Percentiles rank a stretch among this genome's conserved stretches.
Evolutionary conservation across 2,329 filamentous ascomycete species (phyloP).

Genomic region (Xylariaceae sp.): DNA sequence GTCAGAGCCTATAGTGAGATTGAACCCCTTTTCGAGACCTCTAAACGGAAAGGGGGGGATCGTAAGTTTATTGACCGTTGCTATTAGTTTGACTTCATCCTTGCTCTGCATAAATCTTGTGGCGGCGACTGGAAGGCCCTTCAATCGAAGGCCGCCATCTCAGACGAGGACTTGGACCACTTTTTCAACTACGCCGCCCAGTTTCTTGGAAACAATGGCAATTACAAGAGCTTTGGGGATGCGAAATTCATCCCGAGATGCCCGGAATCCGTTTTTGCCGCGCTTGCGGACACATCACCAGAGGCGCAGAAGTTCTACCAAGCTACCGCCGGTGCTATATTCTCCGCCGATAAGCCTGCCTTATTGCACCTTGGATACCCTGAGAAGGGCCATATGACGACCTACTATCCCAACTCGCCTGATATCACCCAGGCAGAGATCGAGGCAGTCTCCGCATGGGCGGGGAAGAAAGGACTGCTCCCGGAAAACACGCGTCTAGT

Average conservation of each 20-base stretch:
- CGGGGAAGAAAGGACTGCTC: slow-evolving; percentile 65
- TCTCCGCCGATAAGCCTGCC: slow-evolving; percentile 57
- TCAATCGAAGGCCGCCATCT: slow-evolving; percentile 58
- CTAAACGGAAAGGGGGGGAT: too few species aligned
- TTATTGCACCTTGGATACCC: slow-evolving; percentile 73
- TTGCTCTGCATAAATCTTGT: slow-evolving; percentile 61
- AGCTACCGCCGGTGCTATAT: slow-evolving; percentile 66
- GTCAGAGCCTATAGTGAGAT: slow-evolving; percentile 59
- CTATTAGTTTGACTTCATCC: slow-evolving; percentile 63
- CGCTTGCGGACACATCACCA: slow-evolving; percentile 55
- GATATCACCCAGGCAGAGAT: slow-evolving; percentile 72
- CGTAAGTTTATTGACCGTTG: slow-evolving; percentile 14
- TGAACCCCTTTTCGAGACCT: too few species aligned
- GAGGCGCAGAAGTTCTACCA: slow-evolving; percentile 61
- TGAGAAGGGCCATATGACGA: slow-evolving; percentile 70
- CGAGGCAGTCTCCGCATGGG: slow-evolving; percentile 63
- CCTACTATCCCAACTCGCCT: slow-evolving; percentile 74
- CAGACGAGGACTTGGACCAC: slow-evolving; percentile 55
- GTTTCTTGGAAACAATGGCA: slow-evolving; percentile 75
- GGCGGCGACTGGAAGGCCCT: slow-evolving; percentile 67
- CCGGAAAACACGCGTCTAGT: slow-evolving; percentile 71
- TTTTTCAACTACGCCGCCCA: slow-evolving; percentile 75
- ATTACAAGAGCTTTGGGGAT: slow-evolving; percentile 85
- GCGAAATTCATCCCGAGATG: slow-evolving; percentile 76
- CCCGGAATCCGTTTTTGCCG: slow-evolving; percentile 55